A percentile compares a stretch with the other conserved stretches of the same genome.
Evolutionary conservation across 192 early-diverging fungal species (phyloP).

Genomic region (Funneliformis mosseae): DNA sequence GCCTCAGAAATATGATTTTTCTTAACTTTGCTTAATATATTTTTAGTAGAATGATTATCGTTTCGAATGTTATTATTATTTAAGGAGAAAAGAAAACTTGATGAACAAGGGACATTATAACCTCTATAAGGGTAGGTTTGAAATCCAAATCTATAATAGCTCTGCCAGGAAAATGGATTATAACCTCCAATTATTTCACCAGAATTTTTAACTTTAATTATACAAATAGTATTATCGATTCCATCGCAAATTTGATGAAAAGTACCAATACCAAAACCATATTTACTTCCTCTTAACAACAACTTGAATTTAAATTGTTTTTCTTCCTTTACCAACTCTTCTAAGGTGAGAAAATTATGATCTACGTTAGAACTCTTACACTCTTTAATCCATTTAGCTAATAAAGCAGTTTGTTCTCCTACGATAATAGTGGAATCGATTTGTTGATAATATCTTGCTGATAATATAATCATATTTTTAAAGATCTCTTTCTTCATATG

Average conservation of each 20-base stretch:
- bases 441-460: background rate
- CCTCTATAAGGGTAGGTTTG: background rate
- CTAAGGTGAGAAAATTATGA: too few species aligned
- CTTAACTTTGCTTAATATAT: too few species aligned
- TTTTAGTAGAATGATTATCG: too few species aligned
- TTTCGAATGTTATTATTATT: too few species aligned
- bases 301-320: background rate
- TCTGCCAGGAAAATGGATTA: background rate
- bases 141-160: background rate
- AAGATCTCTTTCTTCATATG: background rate
- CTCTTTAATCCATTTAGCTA: conserved; percentile 12
- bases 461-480: background rate
- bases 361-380: background rate
- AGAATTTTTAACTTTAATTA: background rate
- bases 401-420: background rate
- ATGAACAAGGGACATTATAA: background rate
- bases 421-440: background rate
- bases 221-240: background rate
- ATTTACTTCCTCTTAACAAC: background rate
- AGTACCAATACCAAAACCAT: background rate
- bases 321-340: background rate
- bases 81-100: too few species aligned
- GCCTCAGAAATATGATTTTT: too few species aligned
- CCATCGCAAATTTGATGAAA: background rate
- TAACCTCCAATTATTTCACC: background rate